Evolutionary conservation across 352 stramenopile genomes (phyloP).

Genomic region (Discostella stelligera): DNA sequence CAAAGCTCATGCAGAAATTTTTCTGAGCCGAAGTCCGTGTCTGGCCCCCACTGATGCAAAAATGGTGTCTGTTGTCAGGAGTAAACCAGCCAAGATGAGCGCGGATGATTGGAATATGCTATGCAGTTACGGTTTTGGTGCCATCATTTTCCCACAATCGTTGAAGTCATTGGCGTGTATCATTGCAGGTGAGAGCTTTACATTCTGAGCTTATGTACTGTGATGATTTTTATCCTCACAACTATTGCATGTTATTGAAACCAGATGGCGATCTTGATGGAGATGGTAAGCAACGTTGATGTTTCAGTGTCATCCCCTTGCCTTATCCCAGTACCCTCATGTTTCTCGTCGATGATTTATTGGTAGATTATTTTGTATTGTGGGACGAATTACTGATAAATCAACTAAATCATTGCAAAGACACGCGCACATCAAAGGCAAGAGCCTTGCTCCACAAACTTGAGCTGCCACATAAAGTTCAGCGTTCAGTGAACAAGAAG

Average conservation of each 20-base stretch:
- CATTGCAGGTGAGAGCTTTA: slow-evolving; percentile 14
- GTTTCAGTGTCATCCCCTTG: not conserved
- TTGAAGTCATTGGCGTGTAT: slow-evolving; percentile 18
- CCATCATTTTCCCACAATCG: slow-evolving; percentile 49
- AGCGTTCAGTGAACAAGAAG: slow-evolving; percentile 16
- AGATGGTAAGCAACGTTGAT: slow-evolving; percentile 27
- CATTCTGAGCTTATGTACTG: not conserved
- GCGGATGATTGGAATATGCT: slow-evolving; percentile 43
- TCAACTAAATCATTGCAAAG: slow-evolving; percentile 23
- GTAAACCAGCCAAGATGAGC: slow-evolving; percentile 53
- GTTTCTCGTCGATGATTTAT: not conserved
- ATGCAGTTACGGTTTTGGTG: slow-evolving; percentile 47
- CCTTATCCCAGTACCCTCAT: not conserved
- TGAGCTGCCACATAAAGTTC: slow-evolving; percentile 11
- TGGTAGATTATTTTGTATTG: slow-evolving; percentile 49
- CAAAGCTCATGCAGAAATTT: slow-evolving; percentile 19
- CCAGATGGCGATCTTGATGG: slow-evolving; percentile 63
- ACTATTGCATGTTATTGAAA: slow-evolving; percentile 25
- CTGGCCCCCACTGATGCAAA: slow-evolving; percentile 45
- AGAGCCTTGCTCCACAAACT: slow-evolving; percentile 18
- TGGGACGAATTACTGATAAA: slow-evolving; percentile 54
- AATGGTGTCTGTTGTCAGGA: slow-evolving; percentile 36
- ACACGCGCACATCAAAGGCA: slow-evolving; percentile 15
- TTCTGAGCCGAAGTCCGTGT: slow-evolving; percentile 32
- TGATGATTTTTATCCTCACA: not conserved